phyloP scores from a whole-genome alignment of 495 filamentous ascomycete genomes.

The Wilcoxina mikolae region DNA sequence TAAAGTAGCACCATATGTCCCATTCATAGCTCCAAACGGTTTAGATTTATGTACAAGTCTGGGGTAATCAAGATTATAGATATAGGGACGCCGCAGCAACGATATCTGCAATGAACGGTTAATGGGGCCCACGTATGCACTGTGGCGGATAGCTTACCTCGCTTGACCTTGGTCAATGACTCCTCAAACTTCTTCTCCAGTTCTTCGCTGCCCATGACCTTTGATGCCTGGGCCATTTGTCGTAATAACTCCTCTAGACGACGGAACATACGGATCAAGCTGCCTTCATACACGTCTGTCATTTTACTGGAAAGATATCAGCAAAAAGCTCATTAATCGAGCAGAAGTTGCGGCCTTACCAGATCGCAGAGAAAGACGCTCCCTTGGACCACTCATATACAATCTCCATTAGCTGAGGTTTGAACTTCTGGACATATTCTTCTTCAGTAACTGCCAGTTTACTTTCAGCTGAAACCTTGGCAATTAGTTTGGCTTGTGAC shows the following conservation, averaged over 20 bases:
- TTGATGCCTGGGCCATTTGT: constrained; percentile 91
- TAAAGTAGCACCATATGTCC: no score
- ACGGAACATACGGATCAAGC: constrained; percentile 86
- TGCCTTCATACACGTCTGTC: constrained; percentile 96
- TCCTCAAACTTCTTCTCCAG: constrained; percentile 77
- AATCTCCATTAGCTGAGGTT: constrained; percentile 90
- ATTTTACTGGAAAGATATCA: constrained; percentile 54
- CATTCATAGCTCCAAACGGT: not conserved
- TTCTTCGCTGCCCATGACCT: constrained; percentile 95
- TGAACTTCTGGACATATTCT: constrained; percentile 75
- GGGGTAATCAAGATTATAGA: constrained; percentile 8
- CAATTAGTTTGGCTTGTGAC: constrained; percentile 65
- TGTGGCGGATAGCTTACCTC: constrained; percentile 28
- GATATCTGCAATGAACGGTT: constrained; percentile 17
- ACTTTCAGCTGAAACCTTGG: constrained; percentile 84
- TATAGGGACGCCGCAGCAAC: constrained; percentile 27
- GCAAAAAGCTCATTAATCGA: not conserved
- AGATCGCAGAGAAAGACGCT: constrained; percentile 83
- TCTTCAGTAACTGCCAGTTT: constrained; percentile 84
- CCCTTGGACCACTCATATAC: constrained; percentile 90
- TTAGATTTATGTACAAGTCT: not conserved
- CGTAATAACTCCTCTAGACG: constrained; percentile 88
- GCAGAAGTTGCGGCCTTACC: constrained; percentile 43
- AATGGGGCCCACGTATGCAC: not conserved
- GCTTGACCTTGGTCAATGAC: constrained; percentile 64